Percentiles rank a stretch among this genome's conserved stretches.
Conservation (phyloP, 768 basidiomycete genomes). For the Lepiota subincarnata region DNA sequence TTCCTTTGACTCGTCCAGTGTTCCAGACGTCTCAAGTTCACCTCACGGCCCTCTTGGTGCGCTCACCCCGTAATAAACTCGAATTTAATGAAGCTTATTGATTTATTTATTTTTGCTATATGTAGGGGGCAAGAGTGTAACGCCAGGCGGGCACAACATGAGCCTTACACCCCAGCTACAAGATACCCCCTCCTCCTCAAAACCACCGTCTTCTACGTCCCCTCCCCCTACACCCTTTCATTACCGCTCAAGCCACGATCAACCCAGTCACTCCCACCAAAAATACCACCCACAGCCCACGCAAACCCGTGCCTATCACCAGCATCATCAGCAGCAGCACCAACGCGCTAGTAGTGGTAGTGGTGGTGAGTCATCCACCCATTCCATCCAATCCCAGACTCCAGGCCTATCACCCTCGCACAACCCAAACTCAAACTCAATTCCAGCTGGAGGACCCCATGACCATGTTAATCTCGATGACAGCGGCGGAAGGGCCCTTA, state of each 20-base stretch:
- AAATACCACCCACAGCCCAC: neutral
- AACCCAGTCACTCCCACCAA: neutral
- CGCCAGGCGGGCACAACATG: neutral
- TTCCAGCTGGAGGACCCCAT: neutral
- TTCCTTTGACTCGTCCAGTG: neutral
- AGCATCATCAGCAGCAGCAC: neutral
- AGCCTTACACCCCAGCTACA: neutral
- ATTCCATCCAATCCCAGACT: neutral
- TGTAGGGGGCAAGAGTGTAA: neutral
- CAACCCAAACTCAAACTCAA: neutral
- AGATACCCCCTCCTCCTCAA: neutral
- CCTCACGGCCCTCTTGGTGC: neutral
- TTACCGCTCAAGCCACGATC: neutral
- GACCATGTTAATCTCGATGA: neutral
- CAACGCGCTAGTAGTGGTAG: too few relatives aligned
- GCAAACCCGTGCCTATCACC: neutral
- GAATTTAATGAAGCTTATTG: neutral
- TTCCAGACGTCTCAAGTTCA: too few relatives aligned
- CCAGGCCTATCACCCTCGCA: neutral
- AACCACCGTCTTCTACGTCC: neutral
- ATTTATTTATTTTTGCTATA: too few relatives aligned
- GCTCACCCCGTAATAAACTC: neutral
- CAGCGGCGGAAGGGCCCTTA: neutral
- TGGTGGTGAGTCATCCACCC: neutral
- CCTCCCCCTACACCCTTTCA: neutral